phyloP scores from a whole-genome alignment of 208 protist species.

The Plasmodiophora brassicae region DNA sequence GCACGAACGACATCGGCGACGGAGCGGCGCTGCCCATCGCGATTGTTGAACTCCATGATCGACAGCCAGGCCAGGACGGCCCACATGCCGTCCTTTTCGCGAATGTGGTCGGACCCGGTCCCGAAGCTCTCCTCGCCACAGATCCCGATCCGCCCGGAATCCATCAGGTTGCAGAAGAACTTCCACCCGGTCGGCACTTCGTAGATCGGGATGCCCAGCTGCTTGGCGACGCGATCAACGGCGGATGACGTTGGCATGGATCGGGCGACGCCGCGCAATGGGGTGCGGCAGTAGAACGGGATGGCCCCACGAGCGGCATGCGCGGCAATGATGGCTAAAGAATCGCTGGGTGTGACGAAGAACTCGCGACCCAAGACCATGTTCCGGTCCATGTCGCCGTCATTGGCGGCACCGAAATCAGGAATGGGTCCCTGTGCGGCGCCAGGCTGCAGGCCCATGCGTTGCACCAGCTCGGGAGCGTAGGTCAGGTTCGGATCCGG shows the following conservation, averaged over 20 bases:
- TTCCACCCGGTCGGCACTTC: slow-evolving; percentile 88
- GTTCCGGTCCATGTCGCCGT: slow-evolving; percentile 95
- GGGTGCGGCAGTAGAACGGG: neutral
- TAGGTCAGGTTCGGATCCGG: slow-evolving; percentile 97
- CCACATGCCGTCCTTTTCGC: slow-evolving; percentile 97
- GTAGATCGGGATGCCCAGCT: slow-evolving; percentile 68
- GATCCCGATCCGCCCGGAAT: slow-evolving; percentile 73
- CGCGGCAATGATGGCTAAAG: slow-evolving; percentile 86
- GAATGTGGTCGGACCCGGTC: slow-evolving; percentile 74
- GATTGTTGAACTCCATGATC: slow-evolving; percentile 73
- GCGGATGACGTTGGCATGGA: slow-evolving; percentile 90
- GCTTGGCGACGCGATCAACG: slow-evolving; percentile 76
- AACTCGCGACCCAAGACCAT: slow-evolving; percentile 88
- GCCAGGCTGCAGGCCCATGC: slow-evolving; percentile 40
- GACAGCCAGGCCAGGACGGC: slow-evolving; percentile 76
- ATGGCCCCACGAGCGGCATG: slow-evolving; percentile 59
- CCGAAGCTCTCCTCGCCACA: slow-evolving; percentile 98
- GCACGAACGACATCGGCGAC: slow-evolving; percentile 78
- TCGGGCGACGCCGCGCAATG: slow-evolving; percentile 78
- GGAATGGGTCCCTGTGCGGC: slow-evolving; percentile 50
- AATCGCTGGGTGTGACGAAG: slow-evolving; percentile 95
- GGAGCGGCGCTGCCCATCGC: neutral
- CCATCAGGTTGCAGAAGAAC: slow-evolving; percentile 98
- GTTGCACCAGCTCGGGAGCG: slow-evolving; percentile 65
- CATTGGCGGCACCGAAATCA: slow-evolving; percentile 86